Base-by-base conservation (phyloP, 371 early-diverging fungal genomes). In the Mucor piriformis region DNA sequence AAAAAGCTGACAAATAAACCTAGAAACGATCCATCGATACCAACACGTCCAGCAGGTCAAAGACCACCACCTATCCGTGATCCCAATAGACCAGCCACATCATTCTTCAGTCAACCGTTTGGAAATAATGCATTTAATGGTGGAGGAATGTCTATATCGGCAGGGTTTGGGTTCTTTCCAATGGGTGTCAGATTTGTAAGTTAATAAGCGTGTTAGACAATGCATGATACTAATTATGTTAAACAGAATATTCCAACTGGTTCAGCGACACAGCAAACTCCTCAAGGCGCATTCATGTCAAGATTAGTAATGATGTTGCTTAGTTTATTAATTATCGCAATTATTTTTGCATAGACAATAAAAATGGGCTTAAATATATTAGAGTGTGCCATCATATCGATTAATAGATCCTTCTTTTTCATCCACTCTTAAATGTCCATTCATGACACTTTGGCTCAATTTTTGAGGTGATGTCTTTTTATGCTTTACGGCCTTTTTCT, bases 31-130 rank as follows among this genome's bases (percentile, higher is more conserved):
- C 66, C 76, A 15, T 77, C 81, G 21, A 78, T 87, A 24, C 89
- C 89, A 20, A 83, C 79, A 47, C 76, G 89, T 29, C 89, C 89
- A 15, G 81, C 87, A 21, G 89, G 88, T 48, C 89, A 86, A 63
- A 74, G 89, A 43, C 88, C 88, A 23, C 77, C 83, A 27, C 87
- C 87, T 35, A 64, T 83, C 27, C 72, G 81, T 37, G 77, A 81
- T 58, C 81, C 79, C 21, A 76, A 75, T 42, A 70, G 69, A 54
- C 75, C 82, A 29, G 72, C 63, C 25, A 71, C 63, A 15, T 65
- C 76, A 10, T 77, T 76, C 48, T 77, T 72, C 60, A 80, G 79
- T 32, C 82, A 63, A 54, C 78, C 78, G 32, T 81, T 72, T 70
- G 83, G 60, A 70, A 82, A 68, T 57, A 76, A 34, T 70, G 75